phyloP scores from a whole-genome alignment of 768 basidiomycete genomes.

The Agaricus sinodeliciosus region DNA sequence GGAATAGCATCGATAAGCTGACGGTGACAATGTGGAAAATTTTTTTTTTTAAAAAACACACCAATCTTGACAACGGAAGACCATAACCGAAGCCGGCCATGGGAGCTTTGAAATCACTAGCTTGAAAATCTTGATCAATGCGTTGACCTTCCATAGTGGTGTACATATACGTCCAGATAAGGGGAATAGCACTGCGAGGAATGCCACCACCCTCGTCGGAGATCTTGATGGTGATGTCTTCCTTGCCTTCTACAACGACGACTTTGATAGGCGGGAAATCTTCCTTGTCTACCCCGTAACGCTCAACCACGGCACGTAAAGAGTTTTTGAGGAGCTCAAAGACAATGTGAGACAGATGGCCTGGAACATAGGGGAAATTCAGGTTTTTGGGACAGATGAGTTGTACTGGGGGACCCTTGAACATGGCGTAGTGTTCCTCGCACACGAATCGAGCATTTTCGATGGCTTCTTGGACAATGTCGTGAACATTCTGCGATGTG shows the following conservation, averaged over 20 bases:
- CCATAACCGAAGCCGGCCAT: constrained; percentile 99
- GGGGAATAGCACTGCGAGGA: constrained; percentile 77
- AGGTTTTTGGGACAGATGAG: constrained; percentile 88
- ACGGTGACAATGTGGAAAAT: too few relatives aligned
- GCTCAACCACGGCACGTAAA: constrained; percentile 91
- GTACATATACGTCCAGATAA: constrained; percentile 99
- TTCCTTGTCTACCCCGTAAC: constrained; percentile 77
- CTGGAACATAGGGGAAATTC: constrained; percentile 91
- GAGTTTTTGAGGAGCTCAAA: constrained; percentile 99
- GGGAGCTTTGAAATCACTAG: constrained; percentile 90
- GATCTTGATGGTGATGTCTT: constrained; percentile 99
- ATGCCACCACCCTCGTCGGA: constrained; percentile 97
- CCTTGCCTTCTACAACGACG: constrained; percentile 93
- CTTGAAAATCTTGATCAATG: constrained; percentile 73
- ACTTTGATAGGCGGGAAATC: constrained; percentile 92
- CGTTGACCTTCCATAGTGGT: constrained; percentile 76
- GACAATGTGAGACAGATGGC: constrained; percentile 92
- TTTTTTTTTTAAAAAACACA: too few relatives aligned
- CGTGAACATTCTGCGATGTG: constrained; percentile 82
- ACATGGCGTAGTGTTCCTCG: constrained; percentile 95
- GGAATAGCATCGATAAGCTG: constrained; percentile 3
- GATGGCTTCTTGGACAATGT: constrained; percentile 97
- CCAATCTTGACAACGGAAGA: constrained; percentile 84
- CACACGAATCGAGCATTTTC: constrained; percentile 94
- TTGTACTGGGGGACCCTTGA: constrained; percentile 93